Base-by-base conservation (phyloP, 2,329 filamentous ascomycete species). In the Trichophyton mentagrophytes region DNA sequence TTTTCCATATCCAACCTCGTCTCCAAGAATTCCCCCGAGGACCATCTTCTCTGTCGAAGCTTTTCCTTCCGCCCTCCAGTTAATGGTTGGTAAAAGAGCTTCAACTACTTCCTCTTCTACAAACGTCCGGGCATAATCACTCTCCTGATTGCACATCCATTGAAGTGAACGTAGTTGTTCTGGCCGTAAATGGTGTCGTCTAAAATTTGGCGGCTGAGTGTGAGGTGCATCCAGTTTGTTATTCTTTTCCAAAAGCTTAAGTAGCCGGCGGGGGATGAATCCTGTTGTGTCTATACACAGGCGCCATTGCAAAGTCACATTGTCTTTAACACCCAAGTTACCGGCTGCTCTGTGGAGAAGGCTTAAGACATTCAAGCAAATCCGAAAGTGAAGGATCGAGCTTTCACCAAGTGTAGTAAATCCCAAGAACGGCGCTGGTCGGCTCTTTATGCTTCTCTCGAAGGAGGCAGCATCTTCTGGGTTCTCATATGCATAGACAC, bases 1-100 rank as follows among this genome's bases (percentile, higher is more conserved):
- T 66, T 88, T 88, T 0, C 85, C 85, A 66, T 85, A 87, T 0
- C 82, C 84, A 38, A 86, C 83, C 51, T 82, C 77, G 66, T 86
- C 83, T 1, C 84, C 84, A 38, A 86, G 74, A 17, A 87, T 76
- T 3, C 85, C 85, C 11, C 85, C 85, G 17, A 77, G 78, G 46
- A 85, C 64, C 9, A 63, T 60, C 40, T 67, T 69, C 63, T 36
- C 62, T 40, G 59, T 74, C 57, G n/a, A 69, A 25, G 40, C 74
- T 68, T 62, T 76, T 65, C n/a, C 82, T 67, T 86, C 84, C 1
- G 78, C 77, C 61, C 81, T 78, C 80, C 82, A 86, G 9, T 78
- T 76, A 33, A 85, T 67, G 22, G 75, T 67, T 0, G 73, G 66
- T 11, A 85, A 67, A 1, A 77, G 62, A 2, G 77, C 77, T 67